Evolutionary conservation across 2,329 filamentous ascomycete genomes (phyloP).

Genomic region (Curvularia eragrostidis): DNA sequence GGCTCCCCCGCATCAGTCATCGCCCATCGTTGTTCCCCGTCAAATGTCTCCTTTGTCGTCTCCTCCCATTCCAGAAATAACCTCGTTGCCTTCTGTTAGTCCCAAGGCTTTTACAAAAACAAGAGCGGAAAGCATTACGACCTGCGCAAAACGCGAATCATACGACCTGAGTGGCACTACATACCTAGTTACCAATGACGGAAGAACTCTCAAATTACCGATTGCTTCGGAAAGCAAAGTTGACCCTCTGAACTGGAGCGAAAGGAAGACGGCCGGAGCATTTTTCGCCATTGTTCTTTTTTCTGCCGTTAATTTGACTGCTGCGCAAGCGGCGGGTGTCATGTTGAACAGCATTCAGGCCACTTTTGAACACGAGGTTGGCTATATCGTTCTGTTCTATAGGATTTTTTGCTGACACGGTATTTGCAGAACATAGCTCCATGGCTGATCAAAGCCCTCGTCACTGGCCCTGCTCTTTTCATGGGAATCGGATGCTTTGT

Average conservation of each 20-base stretch:
- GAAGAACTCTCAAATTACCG: constrained; percentile 32
- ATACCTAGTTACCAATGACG: constrained; percentile 34
- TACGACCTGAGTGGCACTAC: constrained; percentile 35
- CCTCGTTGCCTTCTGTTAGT: neutral
- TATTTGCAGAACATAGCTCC: constrained; percentile 1
- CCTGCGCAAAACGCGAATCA: constrained; percentile 31
- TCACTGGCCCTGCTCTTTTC: constrained; percentile 42
- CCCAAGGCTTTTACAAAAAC: neutral
- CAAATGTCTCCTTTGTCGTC: constrained; percentile 12
- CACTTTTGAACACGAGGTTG: constrained; percentile 27
- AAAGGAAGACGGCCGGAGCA: constrained; percentile 29
- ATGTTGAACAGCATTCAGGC: constrained; percentile 19
- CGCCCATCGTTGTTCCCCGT: constrained; percentile 21
- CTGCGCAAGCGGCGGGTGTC: constrained; percentile 29
- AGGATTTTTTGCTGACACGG: neutral
- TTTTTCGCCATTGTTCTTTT: constrained; percentile 26
- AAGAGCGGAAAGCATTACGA: neutral
- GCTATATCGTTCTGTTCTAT: neutral
- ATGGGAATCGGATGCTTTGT: constrained; percentile 48
- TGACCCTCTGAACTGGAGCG: constrained; percentile 37
- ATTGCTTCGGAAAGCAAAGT: constrained; percentile 33
- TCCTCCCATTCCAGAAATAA: neutral
- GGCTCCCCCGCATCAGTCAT: constrained; percentile 20
- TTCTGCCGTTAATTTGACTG: constrained; percentile 24
- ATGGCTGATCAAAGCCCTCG: constrained; percentile 36